Evolutionary conservation across 164 flowering plant genomes (phyloP).

Genomic region (Stephania cephalantha): DNA sequence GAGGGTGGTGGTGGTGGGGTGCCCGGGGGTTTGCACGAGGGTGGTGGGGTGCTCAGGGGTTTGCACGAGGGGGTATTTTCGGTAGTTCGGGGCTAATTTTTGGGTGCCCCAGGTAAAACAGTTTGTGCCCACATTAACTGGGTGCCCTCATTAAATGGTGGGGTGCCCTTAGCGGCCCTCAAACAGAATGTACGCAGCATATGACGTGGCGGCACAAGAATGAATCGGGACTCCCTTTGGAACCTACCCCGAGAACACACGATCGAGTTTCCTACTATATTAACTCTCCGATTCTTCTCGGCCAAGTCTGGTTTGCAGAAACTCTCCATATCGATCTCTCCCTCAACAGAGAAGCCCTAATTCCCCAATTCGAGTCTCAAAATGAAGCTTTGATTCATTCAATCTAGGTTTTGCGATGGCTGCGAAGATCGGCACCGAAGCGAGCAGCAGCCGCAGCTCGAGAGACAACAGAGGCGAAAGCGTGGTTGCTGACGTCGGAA

Average conservation of each 20-base stretch:
- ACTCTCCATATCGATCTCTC: not conserved
- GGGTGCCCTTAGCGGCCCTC: too few species aligned
- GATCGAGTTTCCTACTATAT: not conserved
- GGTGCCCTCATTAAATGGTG: too few species aligned
- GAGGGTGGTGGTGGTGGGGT: too few species aligned
- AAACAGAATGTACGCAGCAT: not conserved
- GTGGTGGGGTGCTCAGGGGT: too few species aligned
- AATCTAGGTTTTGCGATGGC: conserved; percentile 18
- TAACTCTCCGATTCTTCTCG: not conserved
- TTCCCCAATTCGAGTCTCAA: not conserved
- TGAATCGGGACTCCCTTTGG: not conserved
- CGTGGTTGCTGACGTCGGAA: conserved; percentile 53
- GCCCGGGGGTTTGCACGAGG: too few species aligned
- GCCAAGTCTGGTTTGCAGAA: not conserved
- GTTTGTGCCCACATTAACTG: too few species aligned
- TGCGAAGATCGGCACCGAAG: conserved; percentile 34
- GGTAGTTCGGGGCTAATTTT: too few species aligned
- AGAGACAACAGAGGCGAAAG: conserved; percentile 33
- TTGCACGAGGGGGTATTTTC: too few species aligned
- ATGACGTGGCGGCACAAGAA: not conserved
- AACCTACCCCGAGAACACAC: not conserved
- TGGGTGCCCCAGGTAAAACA: too few species aligned
- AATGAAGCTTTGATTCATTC: not conserved
- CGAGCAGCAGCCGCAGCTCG: conserved; percentile 36
- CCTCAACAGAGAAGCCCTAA: conserved; percentile 1